Conservation (phyloP, 2,329 filamentous ascomycete genomes). For the Cordyceps militaris region DNA sequence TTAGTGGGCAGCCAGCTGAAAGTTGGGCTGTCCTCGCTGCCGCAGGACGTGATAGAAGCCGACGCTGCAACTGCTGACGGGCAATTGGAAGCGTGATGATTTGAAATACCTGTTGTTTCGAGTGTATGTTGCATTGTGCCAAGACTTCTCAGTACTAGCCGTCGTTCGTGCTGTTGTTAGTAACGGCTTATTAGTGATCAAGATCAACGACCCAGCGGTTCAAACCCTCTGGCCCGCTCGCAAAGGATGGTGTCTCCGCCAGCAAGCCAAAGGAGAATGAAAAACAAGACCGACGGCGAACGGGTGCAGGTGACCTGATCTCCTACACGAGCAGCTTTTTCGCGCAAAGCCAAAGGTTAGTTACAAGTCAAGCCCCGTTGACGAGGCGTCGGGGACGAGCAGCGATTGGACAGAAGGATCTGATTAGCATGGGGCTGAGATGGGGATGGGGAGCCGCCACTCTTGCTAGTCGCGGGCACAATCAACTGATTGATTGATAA, state of each 20-base stretch:
- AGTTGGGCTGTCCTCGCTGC: not conserved
- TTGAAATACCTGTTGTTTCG: too few species aligned
- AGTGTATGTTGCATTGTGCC: too few species aligned
- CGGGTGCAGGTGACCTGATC: constrained; percentile 5
- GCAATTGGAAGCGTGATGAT: too few species aligned
- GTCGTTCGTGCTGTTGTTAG: too few species aligned
- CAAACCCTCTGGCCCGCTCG: not conserved
- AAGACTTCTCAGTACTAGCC: too few species aligned
- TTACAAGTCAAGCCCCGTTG: too few species aligned
- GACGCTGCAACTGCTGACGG: too few species aligned
- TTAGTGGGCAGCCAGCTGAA: not conserved
- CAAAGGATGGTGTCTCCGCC: not conserved
- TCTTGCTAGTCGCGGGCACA: not conserved
- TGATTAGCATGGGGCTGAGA: constrained; percentile 7
- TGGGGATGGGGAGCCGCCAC: not conserved
- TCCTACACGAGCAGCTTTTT: not conserved
- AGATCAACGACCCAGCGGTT: too few species aligned
- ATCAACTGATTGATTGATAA: constrained; percentile 11
- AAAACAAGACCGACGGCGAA: not conserved
- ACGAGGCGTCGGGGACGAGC: not conserved
- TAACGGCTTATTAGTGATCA: too few species aligned
- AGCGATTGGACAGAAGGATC: constrained; percentile 6
- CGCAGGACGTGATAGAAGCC: too few species aligned
- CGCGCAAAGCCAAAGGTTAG: too few species aligned
- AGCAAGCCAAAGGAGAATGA: not conserved